Evolutionary conservation across 768 basidiomycete genomes (phyloP).

Genomic region (Boletus rufocinnamomeus): DNA sequence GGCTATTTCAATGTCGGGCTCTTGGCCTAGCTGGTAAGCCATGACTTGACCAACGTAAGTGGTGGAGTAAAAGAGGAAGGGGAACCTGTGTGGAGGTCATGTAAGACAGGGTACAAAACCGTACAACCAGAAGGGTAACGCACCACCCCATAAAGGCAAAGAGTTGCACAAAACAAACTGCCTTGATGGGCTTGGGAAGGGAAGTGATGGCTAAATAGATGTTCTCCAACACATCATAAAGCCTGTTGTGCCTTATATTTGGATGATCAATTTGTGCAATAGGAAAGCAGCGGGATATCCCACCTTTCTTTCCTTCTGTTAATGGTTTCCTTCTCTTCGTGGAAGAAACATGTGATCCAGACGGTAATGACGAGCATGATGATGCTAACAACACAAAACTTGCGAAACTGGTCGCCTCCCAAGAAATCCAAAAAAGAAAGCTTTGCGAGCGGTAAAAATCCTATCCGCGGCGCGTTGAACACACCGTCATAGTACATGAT

Average conservation of each 20-base stretch:
- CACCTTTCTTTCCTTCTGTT: slow-evolving; percentile 47
- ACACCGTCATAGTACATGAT: background rate
- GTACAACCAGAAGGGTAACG: slow-evolving; percentile 23
- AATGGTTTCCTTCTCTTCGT: slow-evolving; percentile 74
- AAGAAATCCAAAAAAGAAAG: slow-evolving; percentile 77
- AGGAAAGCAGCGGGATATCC: slow-evolving; percentile 9
- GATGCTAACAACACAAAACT: slow-evolving; percentile 89
- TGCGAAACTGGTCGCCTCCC: slow-evolving; percentile 93
- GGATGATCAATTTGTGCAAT: slow-evolving; percentile 3
- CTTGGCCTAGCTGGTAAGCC: slow-evolving; percentile 71
- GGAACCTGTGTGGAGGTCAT: slow-evolving; percentile 61
- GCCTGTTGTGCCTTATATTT: slow-evolving; percentile 43
- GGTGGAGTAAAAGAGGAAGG: slow-evolving; percentile 92
- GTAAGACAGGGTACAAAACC: slow-evolving; percentile 12
- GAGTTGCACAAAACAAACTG: slow-evolving; percentile 91
- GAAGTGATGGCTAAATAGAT: slow-evolving; percentile 72
- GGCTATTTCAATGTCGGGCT: slow-evolving; percentile 82
- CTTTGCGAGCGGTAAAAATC: slow-evolving; percentile 84
- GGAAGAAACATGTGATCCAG: slow-evolving; percentile 83
- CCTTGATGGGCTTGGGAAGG: slow-evolving; percentile 80
- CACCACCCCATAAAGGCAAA: slow-evolving; percentile 98
- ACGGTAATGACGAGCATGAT: slow-evolving; percentile 79
- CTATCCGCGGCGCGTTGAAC: slow-evolving; percentile 38
- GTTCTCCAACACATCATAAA: slow-evolving; percentile 75
- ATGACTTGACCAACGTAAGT: slow-evolving; percentile 95